phyloP scores from a whole-genome alignment of 371 early-diverging fungal genomes.

The Basidiobolus meristosporus region DNA sequence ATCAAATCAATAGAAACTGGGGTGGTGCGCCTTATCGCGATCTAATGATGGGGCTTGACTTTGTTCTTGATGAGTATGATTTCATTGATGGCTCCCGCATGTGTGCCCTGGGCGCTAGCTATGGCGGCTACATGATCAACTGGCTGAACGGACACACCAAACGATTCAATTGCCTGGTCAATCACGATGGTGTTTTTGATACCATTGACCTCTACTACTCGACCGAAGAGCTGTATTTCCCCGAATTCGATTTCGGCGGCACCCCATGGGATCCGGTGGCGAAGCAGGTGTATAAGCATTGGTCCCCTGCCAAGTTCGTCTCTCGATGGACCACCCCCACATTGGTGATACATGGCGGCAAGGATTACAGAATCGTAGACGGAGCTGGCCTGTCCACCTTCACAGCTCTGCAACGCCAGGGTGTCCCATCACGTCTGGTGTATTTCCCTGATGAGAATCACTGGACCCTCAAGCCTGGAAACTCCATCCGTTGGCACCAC shows the following conservation, averaged over 20 bases:
- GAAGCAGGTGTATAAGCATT: constrained; percentile 24
- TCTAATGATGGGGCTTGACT: constrained; percentile 49
- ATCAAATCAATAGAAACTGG: constrained; percentile 57
- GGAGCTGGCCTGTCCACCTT: constrained; percentile 57
- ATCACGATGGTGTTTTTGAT: constrained; percentile 71
- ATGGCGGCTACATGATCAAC: constrained; percentile 76
- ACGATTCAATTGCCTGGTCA: constrained; percentile 54
- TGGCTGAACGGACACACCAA: constrained; percentile 40
- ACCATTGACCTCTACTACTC: constrained; percentile 38
- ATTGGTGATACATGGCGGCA: constrained; percentile 49
- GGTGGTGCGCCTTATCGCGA: constrained; percentile 57
- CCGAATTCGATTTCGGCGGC: constrained; percentile 42
- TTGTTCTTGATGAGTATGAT: constrained; percentile 27
- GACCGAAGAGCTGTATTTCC: constrained; percentile 69
- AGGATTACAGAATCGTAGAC: constrained; percentile 41
- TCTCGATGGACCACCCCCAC: constrained; percentile 66
- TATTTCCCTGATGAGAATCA: constrained; percentile 75
- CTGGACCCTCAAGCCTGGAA: constrained; percentile 12
- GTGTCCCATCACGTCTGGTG: constrained; percentile 45
- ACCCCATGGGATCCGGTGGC: constrained; percentile 38
- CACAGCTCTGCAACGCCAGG: constrained; percentile 56
- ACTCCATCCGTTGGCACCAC: no score
- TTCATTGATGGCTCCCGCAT: constrained; percentile 39
- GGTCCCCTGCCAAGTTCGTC: constrained; percentile 50
- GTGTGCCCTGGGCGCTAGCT: constrained; percentile 56